Conservation (phyloP, 805 yeast genomes). For the Gaillardinia entomophila region DNA sequence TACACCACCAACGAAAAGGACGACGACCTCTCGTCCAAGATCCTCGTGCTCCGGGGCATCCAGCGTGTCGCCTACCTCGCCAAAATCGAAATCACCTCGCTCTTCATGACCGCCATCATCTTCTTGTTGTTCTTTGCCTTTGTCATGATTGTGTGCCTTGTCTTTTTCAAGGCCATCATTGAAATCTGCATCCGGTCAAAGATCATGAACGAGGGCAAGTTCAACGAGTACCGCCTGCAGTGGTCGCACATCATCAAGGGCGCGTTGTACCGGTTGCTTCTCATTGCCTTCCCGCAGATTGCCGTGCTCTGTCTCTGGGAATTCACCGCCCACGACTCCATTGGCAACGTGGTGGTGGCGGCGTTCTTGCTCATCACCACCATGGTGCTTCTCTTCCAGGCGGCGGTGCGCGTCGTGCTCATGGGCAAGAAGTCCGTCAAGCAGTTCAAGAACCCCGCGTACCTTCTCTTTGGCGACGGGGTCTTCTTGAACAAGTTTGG, state of each 20-base stretch:
- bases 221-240: constrained; percentile 70
- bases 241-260: constrained; percentile 90
- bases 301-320: constrained; percentile 84
- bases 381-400: constrained; percentile 58
- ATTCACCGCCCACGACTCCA: constrained; percentile 75
- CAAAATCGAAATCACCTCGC: constrained; percentile 75
- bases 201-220: constrained; percentile 56
- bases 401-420: constrained; percentile 66
- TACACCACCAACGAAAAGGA: constrained; percentile 73
- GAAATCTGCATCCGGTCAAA: constrained; percentile 59
- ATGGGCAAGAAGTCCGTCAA: constrained; percentile 67
- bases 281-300: constrained; percentile 85
- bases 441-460: constrained; percentile 87
- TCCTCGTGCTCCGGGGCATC: constrained; percentile 82
- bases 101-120: constrained; percentile 82
- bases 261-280: constrained; percentile 72
- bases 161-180: constrained; percentile 61
- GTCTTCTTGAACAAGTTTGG: constrained; percentile 82
- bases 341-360: constrained; percentile 78
- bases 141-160: constrained; percentile 49
- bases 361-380: constrained; percentile 58
- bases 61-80: constrained; percentile 86
- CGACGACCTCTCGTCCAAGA: constrained; percentile 53
- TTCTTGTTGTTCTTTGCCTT: constrained; percentile 76
- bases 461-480: constrained; percentile 79